phyloP scores from a whole-genome alignment of 306 rosid genomes.

The Inga laurina region DNA sequence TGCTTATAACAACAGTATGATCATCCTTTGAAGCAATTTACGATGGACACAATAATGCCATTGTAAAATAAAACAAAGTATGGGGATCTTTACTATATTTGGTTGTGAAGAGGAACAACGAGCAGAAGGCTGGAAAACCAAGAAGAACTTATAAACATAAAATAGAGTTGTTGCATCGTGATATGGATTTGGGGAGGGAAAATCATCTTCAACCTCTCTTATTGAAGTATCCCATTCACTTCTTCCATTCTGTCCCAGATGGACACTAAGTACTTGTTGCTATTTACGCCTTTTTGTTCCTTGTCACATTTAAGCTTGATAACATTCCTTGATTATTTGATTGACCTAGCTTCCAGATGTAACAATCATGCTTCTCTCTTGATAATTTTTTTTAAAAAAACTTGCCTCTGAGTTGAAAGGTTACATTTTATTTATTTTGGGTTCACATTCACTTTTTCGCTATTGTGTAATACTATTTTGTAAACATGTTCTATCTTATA shows the following conservation, averaged over 20 bases:
- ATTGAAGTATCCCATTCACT: background rate
- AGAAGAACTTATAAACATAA: background rate
- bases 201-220: background rate
- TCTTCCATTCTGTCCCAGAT: background rate
- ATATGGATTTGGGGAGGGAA: background rate
- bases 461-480: conserved; percentile 9
- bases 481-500: background rate
- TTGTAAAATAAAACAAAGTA: background rate
- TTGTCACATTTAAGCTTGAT: conserved; percentile 14
- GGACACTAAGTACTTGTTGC: background rate
- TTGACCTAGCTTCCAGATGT: background rate
- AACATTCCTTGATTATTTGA: conserved; percentile 2
- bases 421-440: background rate
- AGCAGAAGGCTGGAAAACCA: conserved; percentile 16
- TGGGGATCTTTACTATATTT: background rate
- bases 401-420: background rate
- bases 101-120: conserved; percentile 10
- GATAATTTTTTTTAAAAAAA: no score
- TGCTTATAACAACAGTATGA: background rate
- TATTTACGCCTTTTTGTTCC: conserved; percentile 16
- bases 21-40: conserved; percentile 17
- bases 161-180: background rate
- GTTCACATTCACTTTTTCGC: background rate
- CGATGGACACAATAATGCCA: background rate
- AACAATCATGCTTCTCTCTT: conserved; percentile 11